Conservation (phyloP, 345 rosid species). For the Eucalyptus regnans region DNA sequence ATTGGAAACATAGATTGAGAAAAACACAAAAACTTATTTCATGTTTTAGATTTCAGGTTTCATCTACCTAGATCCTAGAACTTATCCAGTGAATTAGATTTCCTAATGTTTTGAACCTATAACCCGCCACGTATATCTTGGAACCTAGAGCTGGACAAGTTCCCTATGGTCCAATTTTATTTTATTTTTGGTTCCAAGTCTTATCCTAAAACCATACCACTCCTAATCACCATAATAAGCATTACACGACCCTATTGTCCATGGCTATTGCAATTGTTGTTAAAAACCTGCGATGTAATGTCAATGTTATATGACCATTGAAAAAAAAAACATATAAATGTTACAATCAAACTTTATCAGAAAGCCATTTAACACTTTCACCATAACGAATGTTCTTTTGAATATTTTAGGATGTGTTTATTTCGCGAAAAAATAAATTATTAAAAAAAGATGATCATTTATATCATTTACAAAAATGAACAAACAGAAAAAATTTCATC, state of each 20-base stretch:
- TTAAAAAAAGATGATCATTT: not conserved
- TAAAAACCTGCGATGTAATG: fast-evolving
- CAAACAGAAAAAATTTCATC: too few species aligned
- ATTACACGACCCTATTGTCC: not conserved
- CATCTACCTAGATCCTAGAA: too few species aligned
- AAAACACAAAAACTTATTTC: too few species aligned
- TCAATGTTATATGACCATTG: not conserved
- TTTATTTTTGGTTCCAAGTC: too few species aligned
- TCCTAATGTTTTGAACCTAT: too few species aligned
- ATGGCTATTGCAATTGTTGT: not conserved
- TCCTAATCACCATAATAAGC: not conserved
- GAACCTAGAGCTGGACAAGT: fast-evolving
- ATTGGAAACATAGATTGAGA: too few species aligned
- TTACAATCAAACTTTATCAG: too few species aligned
- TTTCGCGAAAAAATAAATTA: not conserved
- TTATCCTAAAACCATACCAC: too few species aligned
- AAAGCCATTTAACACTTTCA: not conserved
- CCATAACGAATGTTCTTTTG: not conserved
- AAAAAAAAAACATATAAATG: too few species aligned
- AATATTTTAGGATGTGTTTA: not conserved
- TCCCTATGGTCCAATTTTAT: too few species aligned
- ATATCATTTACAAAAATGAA: not conserved
- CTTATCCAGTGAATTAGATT: too few species aligned
- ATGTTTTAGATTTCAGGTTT: fast-evolving
- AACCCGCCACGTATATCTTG: too few species aligned